Percentiles rank a stretch among this genome's conserved stretches.
Evolutionary conservation across 2,329 filamentous ascomycete genomes (phyloP).

Genomic region (Anisogramma anomala): DNA sequence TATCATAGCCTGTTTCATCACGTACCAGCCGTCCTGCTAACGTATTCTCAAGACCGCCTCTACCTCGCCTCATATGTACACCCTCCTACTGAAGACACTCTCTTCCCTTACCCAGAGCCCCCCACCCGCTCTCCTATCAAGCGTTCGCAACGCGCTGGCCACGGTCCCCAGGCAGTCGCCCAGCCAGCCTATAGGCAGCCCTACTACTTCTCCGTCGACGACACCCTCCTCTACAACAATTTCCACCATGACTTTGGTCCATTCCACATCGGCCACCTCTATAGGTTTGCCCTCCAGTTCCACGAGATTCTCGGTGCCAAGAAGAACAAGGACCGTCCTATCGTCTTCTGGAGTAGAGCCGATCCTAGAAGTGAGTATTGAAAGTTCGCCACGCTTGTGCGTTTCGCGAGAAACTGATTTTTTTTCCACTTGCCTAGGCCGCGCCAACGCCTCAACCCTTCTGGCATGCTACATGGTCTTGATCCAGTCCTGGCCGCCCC

Average conservation of each 20-base stretch:
- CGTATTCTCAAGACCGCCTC: slow-evolving; percentile 59
- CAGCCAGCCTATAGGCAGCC: slow-evolving; percentile 48
- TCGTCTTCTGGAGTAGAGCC: slow-evolving; percentile 92
- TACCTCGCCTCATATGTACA: slow-evolving; percentile 89
- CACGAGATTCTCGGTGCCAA: slow-evolving; percentile 90
- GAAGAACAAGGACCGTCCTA: slow-evolving; percentile 76
- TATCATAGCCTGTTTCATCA: slow-evolving; percentile 17
- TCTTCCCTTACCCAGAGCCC: slow-evolving; percentile 66
- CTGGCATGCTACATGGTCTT: slow-evolving; percentile 98
- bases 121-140: slow-evolving; percentile 60
- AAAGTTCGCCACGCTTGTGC: background rate
- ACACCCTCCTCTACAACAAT: slow-evolving; percentile 87
- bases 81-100: slow-evolving; percentile 66
- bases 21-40: slow-evolving; percentile 26
- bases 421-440: slow-evolving; percentile 46
- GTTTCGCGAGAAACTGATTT: slow-evolving; percentile 18
- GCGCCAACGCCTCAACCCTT: slow-evolving; percentile 87
- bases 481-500: slow-evolving; percentile 94
- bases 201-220: slow-evolving; percentile 92
- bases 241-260: slow-evolving; percentile 98
- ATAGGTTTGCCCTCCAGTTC: slow-evolving; percentile 89
- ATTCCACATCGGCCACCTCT: slow-evolving; percentile 91
- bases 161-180: slow-evolving; percentile 37
- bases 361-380: slow-evolving; percentile 69
- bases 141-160: slow-evolving; percentile 54